Conservation (phyloP, 106 monocot species). For the Dendrobium chrysotoxum region DNA sequence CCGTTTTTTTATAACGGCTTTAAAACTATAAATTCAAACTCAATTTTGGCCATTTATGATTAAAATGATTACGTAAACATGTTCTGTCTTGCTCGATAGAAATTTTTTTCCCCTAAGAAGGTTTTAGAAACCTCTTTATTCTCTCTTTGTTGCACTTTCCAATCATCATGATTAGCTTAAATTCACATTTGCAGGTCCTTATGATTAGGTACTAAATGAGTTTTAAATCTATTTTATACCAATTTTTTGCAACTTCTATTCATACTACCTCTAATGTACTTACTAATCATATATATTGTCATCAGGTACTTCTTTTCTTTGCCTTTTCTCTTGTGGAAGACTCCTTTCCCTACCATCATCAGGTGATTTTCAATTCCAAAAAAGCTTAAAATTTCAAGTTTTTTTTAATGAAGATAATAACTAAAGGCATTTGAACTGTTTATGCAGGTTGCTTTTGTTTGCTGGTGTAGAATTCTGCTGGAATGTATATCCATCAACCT, state of each 20-base stretch:
- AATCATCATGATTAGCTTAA: too few species aligned
- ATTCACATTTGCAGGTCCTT: too few species aligned
- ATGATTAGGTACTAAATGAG: too few species aligned
- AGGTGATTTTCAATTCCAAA: slow-evolving; percentile 24
- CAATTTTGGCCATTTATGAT: too few species aligned
- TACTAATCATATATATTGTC: not conserved
- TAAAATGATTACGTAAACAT: too few species aligned
- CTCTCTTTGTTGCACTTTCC: too few species aligned
- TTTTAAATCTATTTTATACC: not conserved
- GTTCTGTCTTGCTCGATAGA: too few species aligned
- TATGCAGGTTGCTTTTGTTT: slow-evolving; percentile 65
- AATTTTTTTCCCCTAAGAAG: too few species aligned
- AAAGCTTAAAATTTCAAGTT: not conserved
- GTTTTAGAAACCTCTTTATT: too few species aligned
- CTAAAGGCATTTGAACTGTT: too few species aligned
- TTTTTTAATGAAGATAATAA: not conserved
- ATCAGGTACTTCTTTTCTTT: slow-evolving; percentile 94
- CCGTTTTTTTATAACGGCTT: too few species aligned
- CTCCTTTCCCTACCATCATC: slow-evolving; percentile 58
- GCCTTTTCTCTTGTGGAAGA: slow-evolving; percentile 95
- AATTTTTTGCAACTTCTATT: not conserved
- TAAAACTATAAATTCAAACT: too few species aligned
- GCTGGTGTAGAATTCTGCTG: slow-evolving; percentile 79
- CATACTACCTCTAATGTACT: not conserved
- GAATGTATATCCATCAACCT: slow-evolving; percentile 86